Base-by-base conservation (phyloP, 2,329 filamentous ascomycete genomes). In the Raffaelea arxii region DNA sequence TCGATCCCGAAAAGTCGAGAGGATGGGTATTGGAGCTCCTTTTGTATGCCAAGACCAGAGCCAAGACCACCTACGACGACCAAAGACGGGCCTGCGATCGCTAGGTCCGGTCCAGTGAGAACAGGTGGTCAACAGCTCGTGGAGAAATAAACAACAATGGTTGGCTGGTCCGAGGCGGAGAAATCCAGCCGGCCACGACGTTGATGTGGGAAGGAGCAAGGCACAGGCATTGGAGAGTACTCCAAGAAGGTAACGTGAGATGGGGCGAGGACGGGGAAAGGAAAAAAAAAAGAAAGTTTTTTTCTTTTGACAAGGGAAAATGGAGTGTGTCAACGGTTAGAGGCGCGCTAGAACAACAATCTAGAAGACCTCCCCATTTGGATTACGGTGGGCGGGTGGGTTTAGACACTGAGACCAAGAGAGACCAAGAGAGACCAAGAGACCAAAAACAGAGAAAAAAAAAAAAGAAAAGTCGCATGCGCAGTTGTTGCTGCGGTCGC, bases 41-140 rank as follows among this genome's bases (percentile, higher is more conserved):
- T 49, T 44, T 47, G 41, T 50, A 46, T 38, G 43, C 43, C 47
- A 49, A 49, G 47, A 38, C 43, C 14, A 43, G 27, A 25, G 32
- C 41, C 14, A 32, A 23, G 43, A 25, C 27, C 39, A 27, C 32
- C 14, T 12, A 36, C 6, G 32, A 36, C 7, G 7, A 36, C 32
- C 32, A 18, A 36, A 36, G 7, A 36, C 7, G n/a, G 30, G 22
- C 12, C 37, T 22, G 27, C 25, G 21, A 44, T 7, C 25, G 6
- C 12, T 19, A 21, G 21, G 19, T 12, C 41, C 21, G 41, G 14
- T 19, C 12, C 40, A 18, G 40, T 27, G 23, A 45, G 37, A 16
- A 25, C 41, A 24, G 19, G 19, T 35, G 21, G 39, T 14, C 24
- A n/a, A 22, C 36, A 44, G 37, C 49, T 19, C 49, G 49, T 51